Conservation (phyloP, 1,284 basidiomycete genomes). For the Tremellales sp. region DNA sequence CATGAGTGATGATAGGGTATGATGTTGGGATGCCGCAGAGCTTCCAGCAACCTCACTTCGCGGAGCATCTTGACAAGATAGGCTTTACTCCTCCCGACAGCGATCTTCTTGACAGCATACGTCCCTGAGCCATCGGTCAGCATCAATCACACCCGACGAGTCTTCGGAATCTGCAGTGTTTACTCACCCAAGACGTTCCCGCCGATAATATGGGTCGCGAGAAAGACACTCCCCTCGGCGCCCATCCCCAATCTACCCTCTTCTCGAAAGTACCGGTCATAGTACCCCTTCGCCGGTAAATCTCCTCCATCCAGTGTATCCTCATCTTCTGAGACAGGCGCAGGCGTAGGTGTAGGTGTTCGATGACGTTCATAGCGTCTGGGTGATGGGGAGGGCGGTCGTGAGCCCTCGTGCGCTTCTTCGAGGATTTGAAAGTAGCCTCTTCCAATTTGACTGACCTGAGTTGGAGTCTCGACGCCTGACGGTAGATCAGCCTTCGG, state of each 20-base stretch:
- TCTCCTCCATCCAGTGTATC: constrained; percentile 16
- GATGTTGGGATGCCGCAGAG: constrained; percentile 85
- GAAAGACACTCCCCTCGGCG: constrained; percentile 79
- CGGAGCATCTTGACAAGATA: constrained; percentile 76
- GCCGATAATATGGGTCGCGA: constrained; percentile 34
- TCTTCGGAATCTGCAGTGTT: constrained; percentile 1
- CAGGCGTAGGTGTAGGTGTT: neutral
- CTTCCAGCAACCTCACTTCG: constrained; percentile 78
- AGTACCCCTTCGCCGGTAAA: constrained; percentile 50
- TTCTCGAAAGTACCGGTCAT: constrained; percentile 75
- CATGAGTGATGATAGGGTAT: constrained; percentile 93
- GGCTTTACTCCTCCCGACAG: constrained; percentile 78
- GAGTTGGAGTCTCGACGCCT: no score
- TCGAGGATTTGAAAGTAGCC: constrained; percentile 45
- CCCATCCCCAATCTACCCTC: constrained; percentile 84
- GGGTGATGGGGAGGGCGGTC: constrained; percentile 30
- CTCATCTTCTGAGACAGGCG: constrained; percentile 10
- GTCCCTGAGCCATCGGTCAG: constrained; percentile 19
- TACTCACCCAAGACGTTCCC: constrained; percentile 31
- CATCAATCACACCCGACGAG: neutral
- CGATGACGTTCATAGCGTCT: neutral
- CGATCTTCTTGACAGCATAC: constrained; percentile 93
- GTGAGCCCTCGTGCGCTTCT: constrained; percentile 38
- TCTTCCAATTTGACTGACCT: constrained; percentile 2
- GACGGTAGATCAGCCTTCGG: no score